Evolutionary conservation across 805 yeast species (phyloP).

Genomic region (Ogataea neopini): DNA sequence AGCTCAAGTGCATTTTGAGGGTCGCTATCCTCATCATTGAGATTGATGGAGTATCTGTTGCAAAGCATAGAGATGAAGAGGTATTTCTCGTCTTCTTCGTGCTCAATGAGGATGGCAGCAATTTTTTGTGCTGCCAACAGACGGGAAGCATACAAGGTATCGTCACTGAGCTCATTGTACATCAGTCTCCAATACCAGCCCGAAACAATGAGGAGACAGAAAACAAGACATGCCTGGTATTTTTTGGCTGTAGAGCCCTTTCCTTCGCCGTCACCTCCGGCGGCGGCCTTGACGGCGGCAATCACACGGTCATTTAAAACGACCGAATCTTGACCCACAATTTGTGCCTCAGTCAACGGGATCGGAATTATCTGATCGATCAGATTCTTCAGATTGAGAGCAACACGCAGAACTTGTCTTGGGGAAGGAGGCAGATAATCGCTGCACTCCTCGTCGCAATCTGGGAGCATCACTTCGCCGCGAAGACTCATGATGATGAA

Average conservation of each 20-base stretch:
- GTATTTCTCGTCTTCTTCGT: constrained; percentile 56
- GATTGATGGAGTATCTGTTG: constrained; percentile 67
- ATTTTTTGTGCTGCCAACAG: constrained; percentile 71
- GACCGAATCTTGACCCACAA: constrained; percentile 58
- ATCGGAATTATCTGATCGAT: constrained; percentile 74
- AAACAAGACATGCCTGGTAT: constrained; percentile 68
- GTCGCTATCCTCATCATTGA: constrained; percentile 58
- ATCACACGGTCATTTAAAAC: constrained; percentile 60
- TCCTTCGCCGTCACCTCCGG: constrained; percentile 75
- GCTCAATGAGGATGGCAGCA: constrained; percentile 70
- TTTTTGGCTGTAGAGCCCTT: constrained; percentile 56
- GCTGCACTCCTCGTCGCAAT: constrained; percentile 33
- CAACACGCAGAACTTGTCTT: constrained; percentile 66
- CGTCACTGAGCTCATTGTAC: constrained; percentile 62
- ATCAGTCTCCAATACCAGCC: constrained; percentile 73
- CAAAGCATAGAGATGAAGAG: constrained; percentile 75
- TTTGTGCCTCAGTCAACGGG: constrained; percentile 49
- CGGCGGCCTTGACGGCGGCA: constrained; percentile 66
- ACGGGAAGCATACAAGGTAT: constrained; percentile 58
- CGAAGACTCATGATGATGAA: background rate
- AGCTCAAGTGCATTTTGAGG: constrained; percentile 80
- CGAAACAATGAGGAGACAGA: constrained; percentile 71
- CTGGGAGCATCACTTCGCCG: constrained; percentile 25
- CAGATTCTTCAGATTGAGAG: constrained; percentile 68
- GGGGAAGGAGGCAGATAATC: constrained; percentile 52